Base-by-base conservation (phyloP, 352 stramenopile species). In the Phytophthora melonis region DNA sequence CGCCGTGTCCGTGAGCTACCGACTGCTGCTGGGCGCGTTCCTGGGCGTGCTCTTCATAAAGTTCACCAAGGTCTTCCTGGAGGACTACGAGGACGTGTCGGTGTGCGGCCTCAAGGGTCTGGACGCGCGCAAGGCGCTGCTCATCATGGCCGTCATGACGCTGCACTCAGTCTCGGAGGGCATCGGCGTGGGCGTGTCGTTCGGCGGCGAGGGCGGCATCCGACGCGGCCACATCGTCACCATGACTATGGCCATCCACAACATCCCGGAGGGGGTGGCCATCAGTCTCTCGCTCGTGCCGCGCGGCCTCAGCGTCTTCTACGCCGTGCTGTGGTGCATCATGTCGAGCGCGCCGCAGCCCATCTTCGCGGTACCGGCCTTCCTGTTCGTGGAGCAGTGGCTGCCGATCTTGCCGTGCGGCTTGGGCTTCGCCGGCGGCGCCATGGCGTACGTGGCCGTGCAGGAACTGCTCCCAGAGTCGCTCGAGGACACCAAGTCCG, bases 141-240 rank as follows among this genome's bases (percentile, higher is more conserved):
- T 99, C 19, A 99, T 99, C 74, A 98, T 99, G 81, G 98, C 98
- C 23, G 97, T 99, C 30, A 99, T 99, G 98, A 99, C 97, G 23
- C 82, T 99, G 58, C 98, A 99, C 87, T 99, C 96, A 1, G 98
- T 99, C 65, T 98, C 96, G 18, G 98, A 99, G 86, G 98, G 98
- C 39, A 93, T 95, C 65, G 97, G 97, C 43, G 98, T 99, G 62
- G 98, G 97, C 18, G 98, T 99, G 9, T 98, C 93, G 18, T 99
- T 99, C 74, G 97, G 97, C 56, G 97, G 96, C 36, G 90, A 95
- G 82, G 88, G 88, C 30, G 97, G 97, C 27, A 94, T 95, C 62
- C 91, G 97, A 73, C 88, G 99, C 34, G 98, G 98, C 21, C 90
- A 98, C 58, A 98, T 99, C 70, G 98, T 99, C 68, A 99, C 94